Base-by-base conservation (phyloP, 75 land plant species). In the Picea sitchensis region DNA sequence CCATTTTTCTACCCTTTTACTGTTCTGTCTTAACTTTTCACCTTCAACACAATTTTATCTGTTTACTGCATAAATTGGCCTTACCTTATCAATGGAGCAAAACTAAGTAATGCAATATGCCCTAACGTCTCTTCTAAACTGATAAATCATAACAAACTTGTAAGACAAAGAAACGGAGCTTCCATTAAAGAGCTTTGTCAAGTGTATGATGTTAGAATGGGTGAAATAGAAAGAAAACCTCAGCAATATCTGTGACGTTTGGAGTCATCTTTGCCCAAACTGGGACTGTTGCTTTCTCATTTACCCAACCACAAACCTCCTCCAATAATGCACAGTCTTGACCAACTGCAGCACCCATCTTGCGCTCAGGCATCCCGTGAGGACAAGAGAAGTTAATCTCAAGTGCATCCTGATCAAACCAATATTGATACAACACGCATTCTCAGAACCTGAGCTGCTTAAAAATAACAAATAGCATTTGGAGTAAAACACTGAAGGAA, bases 241-340 rank as follows among this genome's bases (percentile, higher is more conserved):
- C 81, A 59, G 94, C 89, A 59, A 98, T 98, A 75, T 98, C 98
- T 51, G 99, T 98, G 62, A 98, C 87, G 68, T 98, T 98, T 57
- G 99, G 99, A 56, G 99, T 98, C 99, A 98, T 98, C 83, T 98
- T 98, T 59, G 99, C 99, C 99, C 99, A 98, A 41, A 98, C 99
- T 63, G 99, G 99, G 64, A 93, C 81, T 5, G 94, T 93, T 21
- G 98, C 99, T 80, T 95, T 95, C 64, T 88, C 98, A 92, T 95
- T 98, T 38, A 98, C 87, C 99, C 99, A 98, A 13, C 94, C 98
- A 86, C 94, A 89, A 61, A 98, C 93, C 77, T 98, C 99, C 65
- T 87, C 92, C 83, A 98, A 68, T 34, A 96, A 75, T 11, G 72
- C 92, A 85, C 98, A 98, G 80, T 98, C 98, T 87, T 98, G 90